phyloP scores from a whole-genome alignment of 2,329 filamentous ascomycete species.

The Cercospora sp. region DNA sequence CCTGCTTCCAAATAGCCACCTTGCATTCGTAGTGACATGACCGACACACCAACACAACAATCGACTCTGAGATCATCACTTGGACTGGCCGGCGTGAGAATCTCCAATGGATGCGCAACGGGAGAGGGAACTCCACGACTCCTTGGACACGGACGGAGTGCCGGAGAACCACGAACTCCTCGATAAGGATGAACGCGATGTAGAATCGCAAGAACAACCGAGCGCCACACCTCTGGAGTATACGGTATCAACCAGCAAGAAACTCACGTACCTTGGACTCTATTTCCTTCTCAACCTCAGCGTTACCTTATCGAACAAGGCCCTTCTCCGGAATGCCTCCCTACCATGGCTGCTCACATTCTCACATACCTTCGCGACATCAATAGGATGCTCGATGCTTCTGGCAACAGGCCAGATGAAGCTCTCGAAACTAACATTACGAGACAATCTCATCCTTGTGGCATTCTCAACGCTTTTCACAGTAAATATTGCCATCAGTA shows the following conservation, averaged over 20 bases:
- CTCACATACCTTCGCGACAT: constrained; percentile 58
- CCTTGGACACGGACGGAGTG: constrained; percentile 18
- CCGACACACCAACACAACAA: background rate
- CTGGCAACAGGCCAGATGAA: constrained; percentile 56
- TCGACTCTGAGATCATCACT: background rate
- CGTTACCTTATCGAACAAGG: constrained; percentile 62
- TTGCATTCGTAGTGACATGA: background rate
- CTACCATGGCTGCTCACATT: constrained; percentile 64
- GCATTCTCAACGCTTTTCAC: constrained; percentile 63
- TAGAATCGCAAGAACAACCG: constrained; percentile 15
- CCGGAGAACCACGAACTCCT: constrained; percentile 21
- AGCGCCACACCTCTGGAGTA: constrained; percentile 27
- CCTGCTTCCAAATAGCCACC: background rate
- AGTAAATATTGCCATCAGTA: constrained; percentile 64
- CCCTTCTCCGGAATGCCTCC: constrained; percentile 55
- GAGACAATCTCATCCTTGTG: constrained; percentile 57
- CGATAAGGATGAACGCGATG: constrained; percentile 20
- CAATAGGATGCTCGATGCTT: constrained; percentile 56
- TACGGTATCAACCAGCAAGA: constrained; percentile 29
- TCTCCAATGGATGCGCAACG: constrained; percentile 5
- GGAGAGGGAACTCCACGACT: constrained; percentile 5
- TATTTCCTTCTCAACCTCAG: constrained; percentile 54
- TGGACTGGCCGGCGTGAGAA: background rate
- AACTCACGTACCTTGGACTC: constrained; percentile 30
- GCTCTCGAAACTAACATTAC: constrained; percentile 53